Evolutionary conservation across 139 green algal genomes (phyloP).

Genomic region (Chlorella sp.): DNA sequence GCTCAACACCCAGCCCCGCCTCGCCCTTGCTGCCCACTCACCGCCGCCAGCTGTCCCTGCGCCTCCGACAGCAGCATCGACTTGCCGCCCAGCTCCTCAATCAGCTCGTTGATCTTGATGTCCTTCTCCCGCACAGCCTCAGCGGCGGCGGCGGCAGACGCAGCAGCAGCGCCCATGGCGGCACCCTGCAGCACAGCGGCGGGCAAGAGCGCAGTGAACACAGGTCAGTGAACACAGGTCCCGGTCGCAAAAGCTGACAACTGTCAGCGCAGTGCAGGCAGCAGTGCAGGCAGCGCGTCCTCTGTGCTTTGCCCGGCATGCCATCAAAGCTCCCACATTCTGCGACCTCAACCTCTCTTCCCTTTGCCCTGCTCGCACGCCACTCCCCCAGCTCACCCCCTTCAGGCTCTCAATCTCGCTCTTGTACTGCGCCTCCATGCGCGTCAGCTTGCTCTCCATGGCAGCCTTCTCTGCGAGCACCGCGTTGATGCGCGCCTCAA

Average conservation of each 20-base stretch:
- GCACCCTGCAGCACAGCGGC: neutral
- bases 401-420: constrained; percentile 48
- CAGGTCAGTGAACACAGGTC: too few species aligned
- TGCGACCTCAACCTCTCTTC: constrained; percentile 5
- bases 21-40: neutral
- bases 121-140: constrained; percentile 71
- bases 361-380: neutral
- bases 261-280: too few species aligned
- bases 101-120: constrained; percentile 78
- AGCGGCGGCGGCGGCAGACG: constrained; percentile 11
- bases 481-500: constrained; percentile 50
- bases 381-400: neutral
- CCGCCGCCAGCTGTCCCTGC: constrained; percentile 38
- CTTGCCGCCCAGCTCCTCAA: constrained; percentile 82
- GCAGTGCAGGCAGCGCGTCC: too few species aligned
- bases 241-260: too few species aligned
- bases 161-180: neutral
- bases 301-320: neutral
- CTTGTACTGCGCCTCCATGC: constrained; percentile 74
- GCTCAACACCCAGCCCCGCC: neutral
- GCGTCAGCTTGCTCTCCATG: constrained; percentile 86
- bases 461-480: constrained; percentile 47
- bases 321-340: neutral
- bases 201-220: neutral
- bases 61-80: constrained; percentile 65